Evolutionary conservation across 1,139 yeast genomes (phyloP), one percentile per base, ranked within the genome.

Genomic region (Saccharomyces pastorianus): DNA sequence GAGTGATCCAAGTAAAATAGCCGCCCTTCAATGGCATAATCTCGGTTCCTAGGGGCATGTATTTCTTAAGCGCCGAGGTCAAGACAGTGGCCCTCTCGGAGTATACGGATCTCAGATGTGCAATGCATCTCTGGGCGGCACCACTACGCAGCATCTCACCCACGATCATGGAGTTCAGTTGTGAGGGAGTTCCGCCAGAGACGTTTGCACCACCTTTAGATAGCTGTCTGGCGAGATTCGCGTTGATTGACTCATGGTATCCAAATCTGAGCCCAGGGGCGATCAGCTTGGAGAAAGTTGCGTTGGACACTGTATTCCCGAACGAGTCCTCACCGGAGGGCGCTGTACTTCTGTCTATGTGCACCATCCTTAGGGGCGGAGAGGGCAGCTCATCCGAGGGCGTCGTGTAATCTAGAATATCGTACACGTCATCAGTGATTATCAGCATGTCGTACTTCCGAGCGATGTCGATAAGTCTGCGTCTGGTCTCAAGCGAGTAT

Each of bases 211-310:
- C 97, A 38, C 93, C 88, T 51, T 78, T 77, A 2, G 89, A 80
- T 52, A 90, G 69, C 59, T 84, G 87, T 49, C 63, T 62, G 0
- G 85, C 90, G 54, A 90, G 73, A 38, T 74, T 71, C 0, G 77
- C 73, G 0, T 85, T 80, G 0, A 85, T 80, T 1, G 89, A 75
- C 64, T 89, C 96, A 61, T 88, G 96, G 83, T 90, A 89, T 0
- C 97, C 97, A 46, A 84, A 83, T 58, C 97, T 76, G 49, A 90
- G 70, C 0, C 97, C 98, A 0, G 97, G 96, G 0, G 96, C 96
- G 44, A 88, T 73, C 17, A 88, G 68, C 66, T 90, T 90, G 46
- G 96, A 87, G 60, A 88, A 87, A 0, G 95, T 83, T 20, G 87
- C 81, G 70, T 90, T 91, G 34, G 96, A 86, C 20, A 90, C 71